These are phyloP conservation scores for Alternaria longipes DNA, from an alignment of 2,329 filamentous ascomycete species.

Conservation along the genomic window DNA sequence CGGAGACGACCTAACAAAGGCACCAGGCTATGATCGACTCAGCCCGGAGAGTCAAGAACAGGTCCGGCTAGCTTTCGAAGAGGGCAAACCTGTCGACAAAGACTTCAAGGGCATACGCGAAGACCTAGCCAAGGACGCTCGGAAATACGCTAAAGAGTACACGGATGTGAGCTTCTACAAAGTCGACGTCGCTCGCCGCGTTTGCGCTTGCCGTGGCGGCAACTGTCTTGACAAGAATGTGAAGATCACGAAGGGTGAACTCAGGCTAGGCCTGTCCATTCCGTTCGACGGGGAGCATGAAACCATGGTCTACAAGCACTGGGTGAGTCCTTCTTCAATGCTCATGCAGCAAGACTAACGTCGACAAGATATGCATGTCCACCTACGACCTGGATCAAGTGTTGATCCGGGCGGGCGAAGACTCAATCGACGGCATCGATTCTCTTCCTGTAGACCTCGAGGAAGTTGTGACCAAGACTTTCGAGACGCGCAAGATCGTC, in stretches of 20 bases:
- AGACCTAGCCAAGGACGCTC: constrained; percentile 51
- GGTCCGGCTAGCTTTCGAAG: constrained; percentile 72
- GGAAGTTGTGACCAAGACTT: constrained; percentile 73
- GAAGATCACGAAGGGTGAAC: constrained; percentile 82
- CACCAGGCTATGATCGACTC: constrained; percentile 83
- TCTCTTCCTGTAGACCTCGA: constrained; percentile 73
- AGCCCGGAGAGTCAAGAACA: constrained; percentile 74
- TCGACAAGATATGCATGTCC: constrained; percentile 73
- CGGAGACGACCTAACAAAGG: constrained; percentile 65
- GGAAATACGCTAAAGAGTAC: constrained; percentile 18
- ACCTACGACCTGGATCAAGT: constrained; percentile 72
- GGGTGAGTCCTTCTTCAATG: constrained; percentile 55
- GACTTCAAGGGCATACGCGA: constrained; percentile 79
- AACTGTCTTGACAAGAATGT: constrained; percentile 72
- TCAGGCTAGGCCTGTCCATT: constrained; percentile 72
- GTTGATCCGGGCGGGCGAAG: constrained; percentile 62
- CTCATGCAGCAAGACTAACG: not conserved
- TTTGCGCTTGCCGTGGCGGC: constrained; percentile 73
- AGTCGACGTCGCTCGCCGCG: constrained; percentile 24
- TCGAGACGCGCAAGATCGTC: constrained; percentile 79
- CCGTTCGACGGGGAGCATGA: constrained; percentile 56
- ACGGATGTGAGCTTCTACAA: constrained; percentile 27
- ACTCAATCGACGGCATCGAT: constrained; percentile 78
- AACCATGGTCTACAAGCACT: constrained; percentile 81
- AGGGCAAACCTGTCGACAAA: constrained; percentile 79